phyloP scores from a whole-genome alignment of 306 rosid species.

The Chamaecrista fasciculata region DNA sequence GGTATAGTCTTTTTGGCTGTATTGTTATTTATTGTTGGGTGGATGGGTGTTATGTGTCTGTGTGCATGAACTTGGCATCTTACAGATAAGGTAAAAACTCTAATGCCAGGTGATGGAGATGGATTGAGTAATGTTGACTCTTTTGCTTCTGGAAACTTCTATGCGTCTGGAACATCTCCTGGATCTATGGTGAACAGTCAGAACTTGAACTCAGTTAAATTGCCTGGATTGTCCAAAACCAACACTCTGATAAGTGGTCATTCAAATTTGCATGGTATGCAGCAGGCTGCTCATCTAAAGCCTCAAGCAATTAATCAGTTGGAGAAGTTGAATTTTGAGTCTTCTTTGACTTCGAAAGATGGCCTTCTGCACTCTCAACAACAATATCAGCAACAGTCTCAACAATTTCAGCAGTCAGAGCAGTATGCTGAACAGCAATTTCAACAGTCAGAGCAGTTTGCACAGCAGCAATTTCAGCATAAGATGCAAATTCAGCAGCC shows the following conservation, averaged over 20 bases:
- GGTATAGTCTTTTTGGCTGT: conserved; percentile 17
- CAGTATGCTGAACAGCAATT: conserved; percentile 64
- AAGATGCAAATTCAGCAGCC: conserved; percentile 66
- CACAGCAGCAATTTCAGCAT: conserved; percentile 54
- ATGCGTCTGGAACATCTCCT: conserved; percentile 56
- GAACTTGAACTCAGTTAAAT: conserved; percentile 55
- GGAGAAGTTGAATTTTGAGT: conserved; percentile 75
- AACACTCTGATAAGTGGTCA: conserved; percentile 58
- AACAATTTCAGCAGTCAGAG: conserved; percentile 72
- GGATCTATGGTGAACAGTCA: conserved; percentile 78
- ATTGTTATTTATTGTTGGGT: not conserved
- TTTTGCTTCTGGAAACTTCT: conserved; percentile 68
- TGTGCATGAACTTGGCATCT: conserved; percentile 28
- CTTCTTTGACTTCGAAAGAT: conserved; percentile 64
- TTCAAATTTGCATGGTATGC: conserved; percentile 60
- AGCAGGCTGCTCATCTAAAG: conserved; percentile 61
- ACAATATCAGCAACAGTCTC: conserved; percentile 64
- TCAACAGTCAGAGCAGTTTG: conserved; percentile 65
- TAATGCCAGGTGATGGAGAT: conserved; percentile 76
- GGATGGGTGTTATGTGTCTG: conserved; percentile 1
- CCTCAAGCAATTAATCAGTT: conserved; percentile 60
- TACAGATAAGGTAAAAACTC: conserved; percentile 22
- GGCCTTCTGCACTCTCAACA: conserved; percentile 58
- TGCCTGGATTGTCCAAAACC: conserved; percentile 60
- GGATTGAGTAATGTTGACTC: conserved; percentile 66